A percentile compares a stretch with the other conserved stretches of the same genome.
phyloP scores from a whole-genome alignment of 2,329 filamentous ascomycete genomes.

The Aspergillus viridinutans region DNA sequence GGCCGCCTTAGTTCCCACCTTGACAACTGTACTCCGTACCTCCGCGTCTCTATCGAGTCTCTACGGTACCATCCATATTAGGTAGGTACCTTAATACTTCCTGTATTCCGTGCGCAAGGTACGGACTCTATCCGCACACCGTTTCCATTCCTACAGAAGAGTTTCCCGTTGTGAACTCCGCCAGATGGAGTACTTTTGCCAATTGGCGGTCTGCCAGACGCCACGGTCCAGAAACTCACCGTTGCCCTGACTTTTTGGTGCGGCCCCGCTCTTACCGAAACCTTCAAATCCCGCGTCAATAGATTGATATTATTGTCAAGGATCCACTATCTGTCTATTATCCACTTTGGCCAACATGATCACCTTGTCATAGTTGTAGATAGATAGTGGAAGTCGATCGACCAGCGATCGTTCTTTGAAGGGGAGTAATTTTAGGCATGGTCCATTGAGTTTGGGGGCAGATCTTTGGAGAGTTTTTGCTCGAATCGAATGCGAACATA shows the following conservation, averaged over 20 bases:
- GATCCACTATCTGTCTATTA: background rate
- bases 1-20: background rate
- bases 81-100: too few relatives aligned
- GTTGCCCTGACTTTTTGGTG: background rate
- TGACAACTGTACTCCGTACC: background rate
- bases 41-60: background rate
- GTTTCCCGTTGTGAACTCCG: too few relatives aligned
- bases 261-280: background rate
- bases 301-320: too few relatives aligned
- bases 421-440: background rate
- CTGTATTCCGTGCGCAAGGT: too few relatives aligned
- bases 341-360: too few relatives aligned
- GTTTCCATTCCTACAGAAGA: background rate
- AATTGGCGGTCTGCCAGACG: conserved; percentile 11
- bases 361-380: too few relatives aligned
- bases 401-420: too few relatives aligned
- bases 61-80: too few relatives aligned
- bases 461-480: too few relatives aligned
- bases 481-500: too few relatives aligned
- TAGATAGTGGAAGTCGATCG: background rate
- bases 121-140: too few relatives aligned
- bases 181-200: conserved; percentile 7
- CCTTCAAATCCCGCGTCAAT: background rate
- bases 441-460: background rate
- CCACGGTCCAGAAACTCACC: background rate